phyloP scores from a whole-genome alignment of 2,329 filamentous ascomycete genomes.

The Clonostachys byssicola region DNA sequence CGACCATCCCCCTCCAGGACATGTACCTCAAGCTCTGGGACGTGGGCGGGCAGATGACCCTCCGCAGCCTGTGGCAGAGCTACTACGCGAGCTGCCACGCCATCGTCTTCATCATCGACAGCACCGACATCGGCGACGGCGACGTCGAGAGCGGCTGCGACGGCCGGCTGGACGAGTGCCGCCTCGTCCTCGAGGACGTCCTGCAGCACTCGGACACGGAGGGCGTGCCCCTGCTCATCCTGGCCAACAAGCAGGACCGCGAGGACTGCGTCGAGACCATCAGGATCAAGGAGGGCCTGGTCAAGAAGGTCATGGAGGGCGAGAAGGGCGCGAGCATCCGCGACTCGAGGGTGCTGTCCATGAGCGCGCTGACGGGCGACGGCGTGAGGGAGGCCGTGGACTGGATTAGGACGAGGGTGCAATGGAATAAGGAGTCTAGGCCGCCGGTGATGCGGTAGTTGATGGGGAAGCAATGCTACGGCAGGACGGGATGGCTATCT shows the following conservation, averaged over 20 bases:
- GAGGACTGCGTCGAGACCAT: slow-evolving; percentile 98
- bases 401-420: slow-evolving; percentile 87
- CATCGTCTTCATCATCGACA: slow-evolving; percentile 97
- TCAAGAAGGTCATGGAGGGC: slow-evolving; percentile 93
- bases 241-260: slow-evolving; percentile 96
- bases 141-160: slow-evolving; percentile 44
- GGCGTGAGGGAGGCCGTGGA: slow-evolving; percentile 96
- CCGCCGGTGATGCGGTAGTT: slow-evolving; percentile 86
- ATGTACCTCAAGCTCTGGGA: slow-evolving; percentile 99
- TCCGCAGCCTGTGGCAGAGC: slow-evolving; percentile 90
- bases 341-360: slow-evolving; percentile 85
- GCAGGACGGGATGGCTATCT: neutral
- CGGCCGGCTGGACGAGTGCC: slow-evolving; percentile 79
- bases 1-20: slow-evolving; percentile 83
- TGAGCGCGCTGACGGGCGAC: slow-evolving; percentile 83
- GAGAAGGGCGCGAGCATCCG: slow-evolving; percentile 82
- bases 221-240: slow-evolving; percentile 84
- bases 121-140: slow-evolving; percentile 85
- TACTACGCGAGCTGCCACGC: slow-evolving; percentile 95
- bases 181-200: slow-evolving; percentile 84
- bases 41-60: slow-evolving; percentile 85
- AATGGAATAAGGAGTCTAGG: slow-evolving; percentile 92
- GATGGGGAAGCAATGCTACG: slow-evolving; percentile 3
- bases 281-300: slow-evolving; percentile 91
- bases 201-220: slow-evolving; percentile 83